Evolutionary conservation across 2,329 filamentous ascomycete genomes (phyloP), one percentile per base, ranked within the genome.

Genomic region (Karstenula rhodostoma): DNA sequence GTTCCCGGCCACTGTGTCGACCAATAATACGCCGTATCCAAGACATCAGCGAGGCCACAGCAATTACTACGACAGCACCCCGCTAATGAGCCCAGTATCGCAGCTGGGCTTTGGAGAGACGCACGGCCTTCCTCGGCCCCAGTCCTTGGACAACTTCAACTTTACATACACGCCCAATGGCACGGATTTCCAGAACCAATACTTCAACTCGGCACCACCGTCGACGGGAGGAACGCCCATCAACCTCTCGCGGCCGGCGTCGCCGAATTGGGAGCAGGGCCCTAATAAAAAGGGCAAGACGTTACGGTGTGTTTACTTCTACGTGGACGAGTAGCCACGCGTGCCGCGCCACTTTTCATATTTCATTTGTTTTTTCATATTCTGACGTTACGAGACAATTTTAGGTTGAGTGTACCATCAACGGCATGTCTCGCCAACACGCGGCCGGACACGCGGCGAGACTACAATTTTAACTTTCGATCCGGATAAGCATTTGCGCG

Each of bases 221-320:
- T 74, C 72, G n/a, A 51, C 61, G 23, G 58, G 58, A n/a, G 61
- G 56, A 40, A 66, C 63, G 13, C 65, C 65, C 1, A 7, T 61
- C 37, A 68, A 62, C 57, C 55, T 66, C 8, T 68, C 65, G 10
- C 50, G 72, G 29, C 71, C 72, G 43, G 70, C 71, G 13, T 74
- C 72, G 13, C 72, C 72, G 22, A 67, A 67, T 2, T 74, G 71
- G 71, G 70, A 73, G 12, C 68, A 73, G 56, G 70, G 69, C 19
- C 63, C 63, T 7, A 57, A 58, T 5, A 71, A 70, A 57, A 71
- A 71, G 58, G 37, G 37, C 50, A 71, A 71, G 63, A 64, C 60
- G 27, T 55, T 64, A 25, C 40, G 54, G 22, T 66, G 63, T 48
- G 49, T 66, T 27, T 63, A 61, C 57, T 66, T 46, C 33, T 63